Base-by-base conservation (phyloP, 2,329 filamentous ascomycete species). In the Chrysoporthe cubensis region DNA sequence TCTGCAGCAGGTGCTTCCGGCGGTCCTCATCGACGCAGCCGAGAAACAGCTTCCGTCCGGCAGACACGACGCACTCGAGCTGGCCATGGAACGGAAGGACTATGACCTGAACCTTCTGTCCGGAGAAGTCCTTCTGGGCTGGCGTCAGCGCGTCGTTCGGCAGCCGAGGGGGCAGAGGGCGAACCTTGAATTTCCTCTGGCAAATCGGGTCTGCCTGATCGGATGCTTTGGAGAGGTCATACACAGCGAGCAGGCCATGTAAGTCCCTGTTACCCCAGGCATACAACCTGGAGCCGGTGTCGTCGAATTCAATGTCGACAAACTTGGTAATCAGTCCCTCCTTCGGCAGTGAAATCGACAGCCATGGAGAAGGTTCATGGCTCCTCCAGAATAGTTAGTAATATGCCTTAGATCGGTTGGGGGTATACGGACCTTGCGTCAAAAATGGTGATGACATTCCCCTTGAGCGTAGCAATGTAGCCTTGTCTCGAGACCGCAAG, bases 401-500 rank as follows among this genome's bases (percentile, higher is more conserved):
- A 16, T 42, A 4, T 42, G 5, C 5, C 21, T 4, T 16, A 11
- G 1, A 32, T 3, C 9, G 4, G 1, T 37, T 1, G 7, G 6
- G 13, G 14, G 11, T 11, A 42, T 16, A 52, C 66, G 4, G 32
- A 68, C 66, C 54, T 68, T 3, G 57, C 58, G 8, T 62, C 56
- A 16, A 68, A 48, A 32, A 68, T 18, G 6, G 52, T 34, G 54
- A 68, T 66, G n/a, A 62, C 37, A n/a, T 62, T 48, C 8, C 60
- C 54, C 6, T 52, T 54, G 40, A 68, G 44, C 58, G 62, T 42
- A 1, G 66, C 66, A 4, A 68, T 7, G 13, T 44, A 58, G 18
- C 66, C 66, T 40, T 50, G 48, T 21, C 40, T 50, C 5, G 66
- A 68, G 14, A 68, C n/a, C 32, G 66, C 66, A 2, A 66, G 37